A percentile compares a stretch with the other conserved stretches of the same genome.
Conservation (phyloP, 108 stramenopile genomes). For the Aurantiochytrium sp. region DNA sequence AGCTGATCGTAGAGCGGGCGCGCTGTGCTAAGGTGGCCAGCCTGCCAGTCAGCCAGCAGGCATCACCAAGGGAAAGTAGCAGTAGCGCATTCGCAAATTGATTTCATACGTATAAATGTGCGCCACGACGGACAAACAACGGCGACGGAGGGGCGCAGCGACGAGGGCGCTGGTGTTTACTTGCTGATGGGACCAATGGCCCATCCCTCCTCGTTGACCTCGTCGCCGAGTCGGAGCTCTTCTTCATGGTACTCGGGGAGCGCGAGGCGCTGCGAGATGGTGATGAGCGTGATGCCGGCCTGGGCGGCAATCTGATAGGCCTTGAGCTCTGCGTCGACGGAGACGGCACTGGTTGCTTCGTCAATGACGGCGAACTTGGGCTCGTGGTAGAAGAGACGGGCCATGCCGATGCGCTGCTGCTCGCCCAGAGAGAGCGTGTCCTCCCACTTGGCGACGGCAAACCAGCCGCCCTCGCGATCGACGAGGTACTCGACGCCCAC, state of each 20-base stretch:
- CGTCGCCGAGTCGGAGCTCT: slow-evolving; percentile 32
- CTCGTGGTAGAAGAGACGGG: slow-evolving; percentile 42
- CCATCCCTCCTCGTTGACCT: background rate
- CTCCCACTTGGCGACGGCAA: slow-evolving; percentile 37
- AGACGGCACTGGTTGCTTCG: slow-evolving; percentile 20
- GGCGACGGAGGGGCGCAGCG: too few relatives aligned
- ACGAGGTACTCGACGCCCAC: background rate
- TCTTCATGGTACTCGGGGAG: slow-evolving; percentile 41
- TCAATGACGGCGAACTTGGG: slow-evolving; percentile 45
- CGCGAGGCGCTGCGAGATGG: slow-evolving; percentile 45
- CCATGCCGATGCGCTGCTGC: slow-evolving; percentile 47
- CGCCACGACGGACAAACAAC: too few relatives aligned
- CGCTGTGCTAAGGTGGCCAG: too few relatives aligned
- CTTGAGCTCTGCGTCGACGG: slow-evolving; percentile 42
- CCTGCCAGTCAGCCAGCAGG: too few relatives aligned
- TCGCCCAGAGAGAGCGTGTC: slow-evolving; percentile 44
- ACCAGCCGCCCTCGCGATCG: slow-evolving; percentile 11
- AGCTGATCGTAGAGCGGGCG: too few relatives aligned
- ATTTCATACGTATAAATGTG: too few relatives aligned
- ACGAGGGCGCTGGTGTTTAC: background rate
- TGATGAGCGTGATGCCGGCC: slow-evolving; percentile 50
- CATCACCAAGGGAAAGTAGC: too few relatives aligned
- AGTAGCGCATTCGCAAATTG: too few relatives aligned
- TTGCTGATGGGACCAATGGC: background rate
- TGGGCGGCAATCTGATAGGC: slow-evolving; percentile 34